Evolutionary conservation across 1,284 basidiomycete genomes (phyloP).

Genomic region (Irpex sp.): DNA sequence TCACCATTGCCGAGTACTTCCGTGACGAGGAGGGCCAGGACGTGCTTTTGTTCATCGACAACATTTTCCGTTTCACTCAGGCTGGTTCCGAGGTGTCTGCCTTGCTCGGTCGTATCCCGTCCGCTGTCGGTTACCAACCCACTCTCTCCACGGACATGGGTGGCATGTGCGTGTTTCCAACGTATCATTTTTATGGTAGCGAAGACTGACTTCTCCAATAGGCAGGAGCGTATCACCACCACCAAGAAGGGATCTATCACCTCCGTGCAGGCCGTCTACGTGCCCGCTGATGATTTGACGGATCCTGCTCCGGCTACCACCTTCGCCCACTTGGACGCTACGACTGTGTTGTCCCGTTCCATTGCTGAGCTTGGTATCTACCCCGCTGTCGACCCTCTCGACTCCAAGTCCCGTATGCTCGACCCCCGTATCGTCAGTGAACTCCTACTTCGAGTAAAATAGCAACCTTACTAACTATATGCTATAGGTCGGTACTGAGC

Average conservation of each 20-base stretch:
- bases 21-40: conserved; percentile 99
- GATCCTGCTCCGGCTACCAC: conserved; percentile 99
- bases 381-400: conserved; percentile 98
- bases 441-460: neutral
- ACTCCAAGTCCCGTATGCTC: conserved; percentile 99
- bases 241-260: conserved; percentile 99
- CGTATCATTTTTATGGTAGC: no score
- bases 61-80: conserved; percentile 99
- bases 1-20: conserved; percentile 99
- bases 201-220: conserved; percentile 25
- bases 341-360: conserved; percentile 96
- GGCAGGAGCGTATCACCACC: conserved; percentile 98
- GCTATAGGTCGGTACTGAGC: conserved; percentile 72
- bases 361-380: conserved; percentile 99
- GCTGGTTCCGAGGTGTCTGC: conserved; percentile 99
- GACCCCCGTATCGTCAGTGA: conserved; percentile 93
- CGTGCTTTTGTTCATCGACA: conserved; percentile 99
- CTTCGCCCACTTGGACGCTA: conserved; percentile 99
- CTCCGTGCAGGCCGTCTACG: conserved; percentile 99
- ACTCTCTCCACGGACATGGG: conserved; percentile 99
- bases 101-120: conserved; percentile 98
- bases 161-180: conserved; percentile 95
- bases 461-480: neutral
- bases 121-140: conserved; percentile 99
- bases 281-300: conserved; percentile 99